Evolutionary conservation across 1,284 basidiomycete genomes (phyloP).

Genomic region (Moniliophthora roreri): DNA sequence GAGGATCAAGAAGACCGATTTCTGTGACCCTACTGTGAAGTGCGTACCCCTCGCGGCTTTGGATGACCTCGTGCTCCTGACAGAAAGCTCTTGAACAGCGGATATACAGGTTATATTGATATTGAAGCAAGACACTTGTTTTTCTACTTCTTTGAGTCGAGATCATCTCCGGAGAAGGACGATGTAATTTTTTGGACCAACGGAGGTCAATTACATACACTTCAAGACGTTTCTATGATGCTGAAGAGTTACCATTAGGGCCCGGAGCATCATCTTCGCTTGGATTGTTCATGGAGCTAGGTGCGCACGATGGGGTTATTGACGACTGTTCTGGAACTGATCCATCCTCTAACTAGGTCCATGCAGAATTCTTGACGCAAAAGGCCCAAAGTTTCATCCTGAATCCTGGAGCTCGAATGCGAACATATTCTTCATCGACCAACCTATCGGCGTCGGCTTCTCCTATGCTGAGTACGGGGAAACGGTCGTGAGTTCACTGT

Average conservation of each 20-base stretch:
- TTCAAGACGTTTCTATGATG: background rate
- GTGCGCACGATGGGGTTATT: conserved; percentile 19
- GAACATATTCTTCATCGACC: conserved; percentile 73
- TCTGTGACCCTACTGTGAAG: background rate
- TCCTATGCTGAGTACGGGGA: conserved; percentile 74
- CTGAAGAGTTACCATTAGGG: conserved; percentile 23
- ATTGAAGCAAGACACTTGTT: conserved; percentile 63
- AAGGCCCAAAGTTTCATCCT: conserved; percentile 50
- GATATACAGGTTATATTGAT: conserved; percentile 45
- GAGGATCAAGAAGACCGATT: background rate
- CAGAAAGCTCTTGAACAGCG: conserved; percentile 21
- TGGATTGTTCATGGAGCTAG: conserved; percentile 51
- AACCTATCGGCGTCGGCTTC: conserved; percentile 66
- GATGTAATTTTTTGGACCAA: conserved; percentile 58
- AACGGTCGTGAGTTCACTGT: conserved; percentile 42
- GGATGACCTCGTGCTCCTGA: background rate
- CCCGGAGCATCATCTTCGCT: conserved; percentile 46
- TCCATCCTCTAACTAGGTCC: conserved; percentile 34
- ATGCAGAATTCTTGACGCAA: conserved; percentile 44
- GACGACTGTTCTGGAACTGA: background rate
- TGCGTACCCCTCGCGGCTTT: background rate
- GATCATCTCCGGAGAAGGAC: conserved; percentile 52
- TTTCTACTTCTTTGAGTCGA: conserved; percentile 71
- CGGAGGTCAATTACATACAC: conserved; percentile 30
- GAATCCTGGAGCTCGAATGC: conserved; percentile 71